Base-by-base conservation (phyloP, 1,139 yeast species). In the Pichia sp. region DNA sequence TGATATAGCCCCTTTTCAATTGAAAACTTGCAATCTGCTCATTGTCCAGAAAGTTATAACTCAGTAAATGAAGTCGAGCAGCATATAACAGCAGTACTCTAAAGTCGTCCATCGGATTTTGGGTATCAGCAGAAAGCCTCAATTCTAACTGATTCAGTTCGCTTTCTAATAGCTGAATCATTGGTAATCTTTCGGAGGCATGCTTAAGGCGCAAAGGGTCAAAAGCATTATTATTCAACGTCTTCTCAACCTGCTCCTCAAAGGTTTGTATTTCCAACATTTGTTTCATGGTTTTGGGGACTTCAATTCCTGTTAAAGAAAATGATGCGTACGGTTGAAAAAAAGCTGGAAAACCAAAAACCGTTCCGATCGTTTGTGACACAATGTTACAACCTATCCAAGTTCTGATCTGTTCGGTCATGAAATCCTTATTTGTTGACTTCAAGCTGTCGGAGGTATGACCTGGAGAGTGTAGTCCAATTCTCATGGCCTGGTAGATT, bases 311-410 rank as follows among this genome's bases (percentile, higher is more conserved):
- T 19, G 80, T 76, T 23, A 79, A 77, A 67, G 86, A 75, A 4
- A 86, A 80, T 0, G 92, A 80, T 16, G 88, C 79, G 67, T 89
- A 96, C 67, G 90, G 89, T 58, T 85, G 89, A 1, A 88, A 90
- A 69, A 90, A 90, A 0, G 96, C 90, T 0, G 98, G 98, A 66
- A 87, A 90, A 19, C 99, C 99, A 71, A 90, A 90, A 8, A 95
- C 87, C 1, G 96, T 84, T 1, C 97, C 96, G 56, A 92, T 85
- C 4, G 87, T 81, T 70, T 93, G 98, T 1, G 96, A 86, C 0
- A 89, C 95, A 34, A 88, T 79, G 67, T 93, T 93, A 66, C 97
- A 90, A 11, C 89, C 80, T n/a, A 90, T 81, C 99, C 99, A 93
- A 0, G 99, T 92, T 57, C 85, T 78, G 44, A 85, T 77, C 64